Conservation (phyloP, 164 flowering plant genomes). For the grape (Vitis vinifera) region ASM3070453v1 NC_081822.1:2869001-2869500, state of each 20-base stretch:
- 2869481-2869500: constrained; percentile 29
- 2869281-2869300: constrained; percentile 30
- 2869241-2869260: constrained; percentile 33
- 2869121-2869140: constrained; percentile 34
- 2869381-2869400: constrained; percentile 13
- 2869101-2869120: constrained; percentile 42
- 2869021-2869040: background rate
- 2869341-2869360: constrained; percentile 28
- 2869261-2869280: constrained; percentile 29
- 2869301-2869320: constrained; percentile 18
- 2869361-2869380: constrained; percentile 18
- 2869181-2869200: constrained; percentile 32
- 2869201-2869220: constrained; percentile 19
- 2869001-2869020: background rate
- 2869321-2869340: constrained; percentile 29
- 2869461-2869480: background rate
- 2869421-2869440: no score
- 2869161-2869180: constrained; percentile 24
- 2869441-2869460: background rate
- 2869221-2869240: constrained; percentile 21
- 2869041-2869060: background rate
- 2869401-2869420: no score
- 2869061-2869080: constrained; percentile 15
- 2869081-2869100: constrained; percentile 38
- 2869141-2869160: constrained; percentile 19